Percentiles rank a stretch among this genome's conserved stretches.
phyloP scores from a whole-genome alignment of 257 asterid species.

The Thymus quinquecostatus region DNA sequence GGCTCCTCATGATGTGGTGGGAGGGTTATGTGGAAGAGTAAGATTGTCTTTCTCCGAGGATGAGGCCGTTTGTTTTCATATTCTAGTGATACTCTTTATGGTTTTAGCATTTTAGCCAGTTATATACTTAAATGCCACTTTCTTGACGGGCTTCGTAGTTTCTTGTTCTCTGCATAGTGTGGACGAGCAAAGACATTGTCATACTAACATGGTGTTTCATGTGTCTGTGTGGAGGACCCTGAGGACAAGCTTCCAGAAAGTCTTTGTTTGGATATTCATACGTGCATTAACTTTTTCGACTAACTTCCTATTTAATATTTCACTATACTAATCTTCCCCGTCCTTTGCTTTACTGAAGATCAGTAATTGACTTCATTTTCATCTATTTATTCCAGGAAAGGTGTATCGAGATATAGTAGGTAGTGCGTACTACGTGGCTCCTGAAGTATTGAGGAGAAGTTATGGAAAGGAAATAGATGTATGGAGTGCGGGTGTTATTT shows the following conservation, averaged over 20 bases:
- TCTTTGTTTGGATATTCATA: background rate
- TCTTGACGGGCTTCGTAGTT: background rate
- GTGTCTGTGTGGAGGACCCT: background rate
- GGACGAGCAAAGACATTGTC: background rate
- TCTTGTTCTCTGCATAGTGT: background rate
- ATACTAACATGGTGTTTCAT: background rate
- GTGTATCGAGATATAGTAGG: slow-evolving; percentile 81
- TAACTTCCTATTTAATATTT: background rate
- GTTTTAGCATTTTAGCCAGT: slow-evolving; percentile 14
- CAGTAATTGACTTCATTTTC: background rate
- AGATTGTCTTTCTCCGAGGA: background rate
- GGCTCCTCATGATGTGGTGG: slow-evolving; percentile 2
- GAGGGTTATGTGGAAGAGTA: background rate
- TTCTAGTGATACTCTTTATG: background rate
- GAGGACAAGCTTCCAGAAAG: background rate
- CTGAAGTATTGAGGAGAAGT: slow-evolving; percentile 79
- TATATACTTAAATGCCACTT: background rate
- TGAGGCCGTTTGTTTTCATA: background rate
- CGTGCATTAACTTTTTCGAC: slow-evolving; percentile 10
- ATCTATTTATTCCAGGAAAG: slow-evolving; percentile 52
- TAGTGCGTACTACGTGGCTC: slow-evolving; percentile 93
- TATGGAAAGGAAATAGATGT: slow-evolving; percentile 90
- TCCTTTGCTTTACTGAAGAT: slow-evolving; percentile 21
- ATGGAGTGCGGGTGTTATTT: slow-evolving; percentile 96
- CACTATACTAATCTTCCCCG: slow-evolving; percentile 3